phyloP scores from a whole-genome alignment of 257 asterid genomes.

The Gentiana macrophylla region DNA sequence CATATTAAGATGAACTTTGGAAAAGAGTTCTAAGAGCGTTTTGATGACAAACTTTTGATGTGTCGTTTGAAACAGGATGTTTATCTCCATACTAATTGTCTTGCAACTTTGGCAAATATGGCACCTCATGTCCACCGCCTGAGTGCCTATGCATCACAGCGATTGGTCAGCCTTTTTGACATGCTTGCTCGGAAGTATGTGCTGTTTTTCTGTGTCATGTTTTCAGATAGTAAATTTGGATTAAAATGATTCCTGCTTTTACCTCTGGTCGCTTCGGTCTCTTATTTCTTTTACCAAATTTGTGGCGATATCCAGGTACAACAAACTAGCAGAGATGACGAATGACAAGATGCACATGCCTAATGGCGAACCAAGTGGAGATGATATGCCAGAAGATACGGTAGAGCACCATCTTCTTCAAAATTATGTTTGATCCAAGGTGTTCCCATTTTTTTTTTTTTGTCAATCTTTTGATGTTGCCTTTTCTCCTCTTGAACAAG shows the following conservation, averaged over 20 bases:
- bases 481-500: too few species aligned
- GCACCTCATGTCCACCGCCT: conserved; percentile 85
- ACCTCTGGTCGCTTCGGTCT: neutral
- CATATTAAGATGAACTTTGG: neutral
- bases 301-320: conserved; percentile 49
- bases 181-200: conserved; percentile 96
- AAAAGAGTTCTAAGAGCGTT: neutral
- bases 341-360: conserved; percentile 56
- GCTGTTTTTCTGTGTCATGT: conserved; percentile 6
- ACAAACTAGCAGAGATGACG: conserved; percentile 80
- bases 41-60: conserved; percentile 9
- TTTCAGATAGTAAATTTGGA: neutral
- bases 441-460: too few species aligned
- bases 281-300: conserved; percentile 9
- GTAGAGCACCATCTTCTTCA: conserved; percentile 21
- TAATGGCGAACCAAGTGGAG: conserved; percentile 53
- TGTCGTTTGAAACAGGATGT: conserved; percentile 55
- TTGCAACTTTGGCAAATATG: conserved; percentile 90
- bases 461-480: neutral
- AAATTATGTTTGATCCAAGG: neutral
- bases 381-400: conserved; percentile 59
- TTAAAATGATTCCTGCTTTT: neutral
- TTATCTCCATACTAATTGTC: conserved; percentile 88
- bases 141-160: conserved; percentile 89
- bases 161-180: conserved; percentile 91